Conservation (phyloP, 164 flowering plant species). For the Euptelea pleiosperma region DNA sequence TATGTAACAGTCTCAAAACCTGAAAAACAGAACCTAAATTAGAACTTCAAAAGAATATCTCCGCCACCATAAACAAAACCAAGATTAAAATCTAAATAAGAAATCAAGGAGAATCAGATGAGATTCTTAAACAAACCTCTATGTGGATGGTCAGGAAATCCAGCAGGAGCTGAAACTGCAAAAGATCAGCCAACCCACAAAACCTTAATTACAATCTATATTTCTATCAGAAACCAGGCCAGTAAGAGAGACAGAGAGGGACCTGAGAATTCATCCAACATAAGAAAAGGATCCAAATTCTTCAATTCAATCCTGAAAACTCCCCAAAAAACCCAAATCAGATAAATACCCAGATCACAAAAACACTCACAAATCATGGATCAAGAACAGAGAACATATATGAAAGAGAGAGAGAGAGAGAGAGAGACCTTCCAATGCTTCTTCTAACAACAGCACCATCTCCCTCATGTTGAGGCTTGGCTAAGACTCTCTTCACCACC, state of each 20-base stretch:
- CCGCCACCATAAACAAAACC: neutral
- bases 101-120: neutral
- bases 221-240: neutral
- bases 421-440: slow-evolving; percentile 63
- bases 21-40: slow-evolving; percentile 19
- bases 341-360: slow-evolving; percentile 11
- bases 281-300: slow-evolving; percentile 73
- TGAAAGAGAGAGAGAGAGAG: neutral
- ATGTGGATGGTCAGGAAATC: slow-evolving; percentile 95
- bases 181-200: slow-evolving; percentile 8
- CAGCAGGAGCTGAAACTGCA: slow-evolving; percentile 88
- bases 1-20: slow-evolving; percentile 93
- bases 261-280: slow-evolving; percentile 89
- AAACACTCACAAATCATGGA: too few relatives aligned
- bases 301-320: slow-evolving; percentile 61
- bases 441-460: slow-evolving; percentile 70
- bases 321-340: neutral
- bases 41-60: neutral
- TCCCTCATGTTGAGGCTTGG: slow-evolving; percentile 59
- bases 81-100: neutral
- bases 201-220: neutral
- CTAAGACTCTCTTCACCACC: slow-evolving; percentile 50
- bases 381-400: slow-evolving; percentile 1
- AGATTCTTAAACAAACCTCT: slow-evolving; percentile 55
- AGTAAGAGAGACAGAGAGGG: neutral